A percentile compares a stretch with the other conserved stretches of the same genome.
These are phyloP conservation scores for Colletotrichum horii DNA, from an alignment of 2,329 filamentous ascomycete species.

Conservation along the genomic window DNA sequence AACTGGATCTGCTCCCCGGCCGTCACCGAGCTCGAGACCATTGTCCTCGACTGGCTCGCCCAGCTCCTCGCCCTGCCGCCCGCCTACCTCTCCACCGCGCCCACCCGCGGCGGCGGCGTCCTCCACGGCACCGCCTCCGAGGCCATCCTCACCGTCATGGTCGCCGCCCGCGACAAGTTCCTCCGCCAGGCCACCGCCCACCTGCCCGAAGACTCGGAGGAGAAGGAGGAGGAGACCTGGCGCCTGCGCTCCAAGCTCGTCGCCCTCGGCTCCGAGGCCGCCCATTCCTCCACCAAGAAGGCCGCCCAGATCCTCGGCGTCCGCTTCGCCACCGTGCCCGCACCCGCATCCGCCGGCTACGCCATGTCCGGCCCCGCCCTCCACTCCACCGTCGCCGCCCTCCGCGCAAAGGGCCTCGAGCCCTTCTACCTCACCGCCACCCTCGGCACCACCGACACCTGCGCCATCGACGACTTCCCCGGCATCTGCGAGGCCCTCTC, in stretches of 20 bases:
- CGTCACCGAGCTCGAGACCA: conserved; percentile 90
- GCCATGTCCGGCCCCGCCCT: conserved; percentile 72
- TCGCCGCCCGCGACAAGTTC: conserved; percentile 84
- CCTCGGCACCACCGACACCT: conserved; percentile 86
- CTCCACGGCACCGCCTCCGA: conserved; percentile 93
- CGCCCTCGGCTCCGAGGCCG: conserved; percentile 77
- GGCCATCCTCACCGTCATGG: conserved; percentile 84
- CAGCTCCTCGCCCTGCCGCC: conserved; percentile 75
- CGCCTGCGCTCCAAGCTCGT: conserved; percentile 65
- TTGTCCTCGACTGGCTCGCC: conserved; percentile 91
- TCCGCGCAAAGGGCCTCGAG: conserved; percentile 72
- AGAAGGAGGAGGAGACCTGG: conserved; percentile 73
- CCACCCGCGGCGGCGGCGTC: conserved; percentile 82
- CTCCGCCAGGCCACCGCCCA: conserved; percentile 64
- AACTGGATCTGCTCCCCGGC: conserved; percentile 97
- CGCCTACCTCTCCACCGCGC: conserved; percentile 74
- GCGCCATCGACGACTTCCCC: conserved; percentile 82
- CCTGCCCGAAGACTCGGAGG: conserved; percentile 56
- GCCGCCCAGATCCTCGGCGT: conserved; percentile 86
- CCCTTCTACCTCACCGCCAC: conserved; percentile 89
- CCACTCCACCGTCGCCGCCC: conserved; percentile 65
- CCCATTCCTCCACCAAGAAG: conserved; percentile 87
- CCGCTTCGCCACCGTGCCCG: conserved; percentile 74
- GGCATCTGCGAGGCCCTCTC: conserved; percentile 62
- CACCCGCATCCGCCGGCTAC: conserved; percentile 67